Percentiles rank a stretch among this genome's conserved stretches.
phyloP scores from a whole-genome alignment of 805 yeast species.

The Pichia nakasei region DNA sequence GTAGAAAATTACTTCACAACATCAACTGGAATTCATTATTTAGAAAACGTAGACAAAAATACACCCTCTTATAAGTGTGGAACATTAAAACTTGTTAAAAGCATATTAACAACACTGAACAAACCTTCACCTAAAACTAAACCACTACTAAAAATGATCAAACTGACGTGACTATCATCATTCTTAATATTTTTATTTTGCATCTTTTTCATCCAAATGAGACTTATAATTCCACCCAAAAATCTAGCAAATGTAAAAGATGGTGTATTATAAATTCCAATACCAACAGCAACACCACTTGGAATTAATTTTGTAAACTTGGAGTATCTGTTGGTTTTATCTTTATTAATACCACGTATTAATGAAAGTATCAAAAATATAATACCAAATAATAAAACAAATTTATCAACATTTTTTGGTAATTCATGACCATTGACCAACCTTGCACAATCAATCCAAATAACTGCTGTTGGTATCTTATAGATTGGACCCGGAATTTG shows the following conservation, averaged over 20 bases:
- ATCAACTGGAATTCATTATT: too few species aligned
- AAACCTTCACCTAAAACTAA: conserved; percentile 91
- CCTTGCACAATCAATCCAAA: conserved; percentile 95
- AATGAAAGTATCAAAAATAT: conserved; percentile 64
- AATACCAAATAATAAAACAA: conserved; percentile 53
- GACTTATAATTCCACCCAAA: conserved; percentile 71
- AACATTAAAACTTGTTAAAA: conserved; percentile 58
- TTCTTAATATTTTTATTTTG: conserved; percentile 1
- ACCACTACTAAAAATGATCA: conserved; percentile 89
- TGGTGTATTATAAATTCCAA: conserved; percentile 91
- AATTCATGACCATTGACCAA: conserved; percentile 85
- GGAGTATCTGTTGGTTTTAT: neutral
- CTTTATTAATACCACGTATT: conserved; percentile 28
- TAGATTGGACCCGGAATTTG: conserved; percentile 76
- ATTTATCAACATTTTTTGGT: conserved; percentile 66
- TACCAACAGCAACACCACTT: conserved; percentile 94
- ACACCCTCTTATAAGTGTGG: conserved; percentile 55
- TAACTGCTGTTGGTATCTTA: conserved; percentile 88
- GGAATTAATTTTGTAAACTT: conserved; percentile 46
- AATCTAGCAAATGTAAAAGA: conserved; percentile 90
- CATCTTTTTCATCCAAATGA: conserved; percentile 39
- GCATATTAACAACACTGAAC: conserved; percentile 73
- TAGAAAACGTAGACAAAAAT: too few species aligned
- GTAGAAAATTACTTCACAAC: too few species aligned
- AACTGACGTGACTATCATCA: conserved; percentile 39